A percentile compares a stretch with the other conserved stretches of the same genome.
Evolutionary conservation across 2,329 filamentous ascomycete species (phyloP).

Genomic region (Zalaria obscura): DNA sequence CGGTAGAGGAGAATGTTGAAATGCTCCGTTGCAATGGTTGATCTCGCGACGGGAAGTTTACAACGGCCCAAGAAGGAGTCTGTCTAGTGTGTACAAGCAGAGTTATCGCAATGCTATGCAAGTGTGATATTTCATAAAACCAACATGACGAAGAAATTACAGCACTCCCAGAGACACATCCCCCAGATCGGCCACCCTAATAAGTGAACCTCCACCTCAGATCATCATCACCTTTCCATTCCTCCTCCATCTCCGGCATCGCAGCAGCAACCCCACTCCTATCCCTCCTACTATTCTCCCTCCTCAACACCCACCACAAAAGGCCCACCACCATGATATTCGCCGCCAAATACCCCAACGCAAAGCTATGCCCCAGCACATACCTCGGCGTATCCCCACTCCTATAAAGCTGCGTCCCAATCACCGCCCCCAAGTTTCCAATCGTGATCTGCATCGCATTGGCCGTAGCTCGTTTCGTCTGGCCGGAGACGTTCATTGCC

Average conservation of each 20-base stretch:
- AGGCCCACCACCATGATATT: constrained; percentile 41
- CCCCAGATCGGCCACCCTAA: no score
- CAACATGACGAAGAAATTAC: no score
- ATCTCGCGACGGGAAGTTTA: no score
- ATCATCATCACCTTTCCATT: constrained; percentile 50
- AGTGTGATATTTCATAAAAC: no score
- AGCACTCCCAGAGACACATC: no score
- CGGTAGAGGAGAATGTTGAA: no score
- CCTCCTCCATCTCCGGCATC: constrained; percentile 33
- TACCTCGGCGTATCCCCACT: constrained; percentile 46
- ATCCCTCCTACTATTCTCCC: constrained; percentile 43
- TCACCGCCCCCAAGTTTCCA: constrained; percentile 52
- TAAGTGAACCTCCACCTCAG: constrained; percentile 46
- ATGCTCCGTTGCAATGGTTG: no score
- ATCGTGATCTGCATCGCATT: constrained; percentile 61
- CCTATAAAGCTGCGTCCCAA: constrained; percentile 58
- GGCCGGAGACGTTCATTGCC: constrained; percentile 56
- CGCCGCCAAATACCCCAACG: constrained; percentile 46
- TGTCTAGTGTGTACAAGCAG: no score
- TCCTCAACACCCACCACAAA: constrained; percentile 40
- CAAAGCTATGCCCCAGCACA: constrained; percentile 52
- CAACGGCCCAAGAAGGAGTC: no score
- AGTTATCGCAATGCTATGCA: no score
- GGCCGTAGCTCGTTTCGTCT: constrained; percentile 54
- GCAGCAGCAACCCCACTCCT: constrained; percentile 28